These are phyloP conservation scores for Fusarium sp. DNA, from an alignment of 2,329 filamentous ascomycete species.

Conservation along the genomic window DNA sequence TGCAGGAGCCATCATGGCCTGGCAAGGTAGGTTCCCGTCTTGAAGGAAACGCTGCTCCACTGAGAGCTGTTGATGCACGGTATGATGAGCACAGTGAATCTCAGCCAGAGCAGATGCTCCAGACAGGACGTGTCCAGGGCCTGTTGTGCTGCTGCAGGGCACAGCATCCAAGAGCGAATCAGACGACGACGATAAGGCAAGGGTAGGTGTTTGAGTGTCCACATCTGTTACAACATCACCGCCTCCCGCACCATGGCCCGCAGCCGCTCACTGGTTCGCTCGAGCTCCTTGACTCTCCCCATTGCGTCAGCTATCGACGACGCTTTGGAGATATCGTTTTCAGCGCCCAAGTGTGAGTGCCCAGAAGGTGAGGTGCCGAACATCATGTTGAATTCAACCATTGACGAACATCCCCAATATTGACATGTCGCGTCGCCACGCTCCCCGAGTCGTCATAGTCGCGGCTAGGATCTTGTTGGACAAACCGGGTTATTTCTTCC, in stretches of 20 bases:
- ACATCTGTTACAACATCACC: conserved; percentile 34
- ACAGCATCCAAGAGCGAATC: conserved; percentile 25
- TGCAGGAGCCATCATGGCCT: conserved; percentile 25
- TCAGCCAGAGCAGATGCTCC: conserved; percentile 10
- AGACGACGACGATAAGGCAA: conserved; percentile 18
- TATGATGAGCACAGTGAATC: conserved; percentile 14
- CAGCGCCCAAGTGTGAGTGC: conserved; percentile 6
- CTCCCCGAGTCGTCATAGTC: conserved; percentile 11
- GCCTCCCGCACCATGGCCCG: conserved; percentile 32
- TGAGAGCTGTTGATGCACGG: conserved; percentile 17
- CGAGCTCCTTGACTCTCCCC: conserved; percentile 22
- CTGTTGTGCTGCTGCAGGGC: neutral
- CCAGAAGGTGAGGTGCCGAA: neutral
- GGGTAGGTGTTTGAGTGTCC: conserved; percentile 16
- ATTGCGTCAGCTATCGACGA: conserved; percentile 37
- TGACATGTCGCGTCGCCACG: conserved; percentile 12
- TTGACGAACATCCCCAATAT: conserved; percentile 10
- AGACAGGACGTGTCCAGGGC: neutral
- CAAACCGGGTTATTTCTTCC: conserved; percentile 32
- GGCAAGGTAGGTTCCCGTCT: conserved; percentile 29
- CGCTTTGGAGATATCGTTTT: conserved; percentile 18
- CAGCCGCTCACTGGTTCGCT: conserved; percentile 30
- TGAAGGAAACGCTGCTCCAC: conserved; percentile 32
- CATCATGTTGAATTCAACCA: conserved; percentile 15
- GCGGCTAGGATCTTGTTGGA: conserved; percentile 17